Percentiles rank a stretch among this genome's conserved stretches.
Conservation (phyloP, 768 basidiomycete species). For the Amanita phalloides region DNA sequence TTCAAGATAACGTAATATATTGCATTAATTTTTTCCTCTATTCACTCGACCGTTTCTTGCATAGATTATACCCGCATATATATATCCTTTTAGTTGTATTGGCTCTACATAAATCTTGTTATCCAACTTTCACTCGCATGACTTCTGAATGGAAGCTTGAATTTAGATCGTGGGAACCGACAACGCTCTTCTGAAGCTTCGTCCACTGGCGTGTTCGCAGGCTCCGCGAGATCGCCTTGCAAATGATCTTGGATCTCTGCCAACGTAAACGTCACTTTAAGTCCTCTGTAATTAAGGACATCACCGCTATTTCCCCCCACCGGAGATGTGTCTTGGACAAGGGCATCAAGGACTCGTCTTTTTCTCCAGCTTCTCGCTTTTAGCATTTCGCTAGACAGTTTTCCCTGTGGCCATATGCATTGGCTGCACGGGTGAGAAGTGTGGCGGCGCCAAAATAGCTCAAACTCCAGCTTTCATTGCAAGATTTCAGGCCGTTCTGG, state of each 20-base stretch:
- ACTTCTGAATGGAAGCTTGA: slow-evolving; percentile 13
- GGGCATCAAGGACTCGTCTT: not conserved
- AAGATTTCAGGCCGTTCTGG: not conserved
- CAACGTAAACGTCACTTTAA: slow-evolving; percentile 2
- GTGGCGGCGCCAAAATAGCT: slow-evolving; percentile 1
- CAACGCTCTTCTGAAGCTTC: slow-evolving; percentile 11
- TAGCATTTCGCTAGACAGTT: slow-evolving; percentile 1
- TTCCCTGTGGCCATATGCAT: not conserved
- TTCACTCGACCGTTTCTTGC: not conserved
- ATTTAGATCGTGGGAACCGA: slow-evolving; percentile 15
- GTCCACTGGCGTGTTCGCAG: not conserved
- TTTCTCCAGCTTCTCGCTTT: not conserved
- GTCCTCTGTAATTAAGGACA: not conserved
- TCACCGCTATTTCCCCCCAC: not conserved
- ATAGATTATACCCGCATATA: slow-evolving; percentile 6
- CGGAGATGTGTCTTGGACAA: not conserved
- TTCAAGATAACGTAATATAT: slow-evolving; percentile 35
- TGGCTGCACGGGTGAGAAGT: not conserved
- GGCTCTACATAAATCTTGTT: slow-evolving; percentile 8
- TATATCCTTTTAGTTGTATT: slow-evolving; percentile 1
- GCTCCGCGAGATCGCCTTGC: not conserved
- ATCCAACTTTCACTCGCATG: not conserved
- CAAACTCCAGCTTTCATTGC: not conserved
- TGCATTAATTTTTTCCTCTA: slow-evolving; percentile 3
- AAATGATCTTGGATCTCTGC: not conserved